Conservation (phyloP, 1,139 yeast genomes). For the Suhomyces ambrosiae region DNA sequence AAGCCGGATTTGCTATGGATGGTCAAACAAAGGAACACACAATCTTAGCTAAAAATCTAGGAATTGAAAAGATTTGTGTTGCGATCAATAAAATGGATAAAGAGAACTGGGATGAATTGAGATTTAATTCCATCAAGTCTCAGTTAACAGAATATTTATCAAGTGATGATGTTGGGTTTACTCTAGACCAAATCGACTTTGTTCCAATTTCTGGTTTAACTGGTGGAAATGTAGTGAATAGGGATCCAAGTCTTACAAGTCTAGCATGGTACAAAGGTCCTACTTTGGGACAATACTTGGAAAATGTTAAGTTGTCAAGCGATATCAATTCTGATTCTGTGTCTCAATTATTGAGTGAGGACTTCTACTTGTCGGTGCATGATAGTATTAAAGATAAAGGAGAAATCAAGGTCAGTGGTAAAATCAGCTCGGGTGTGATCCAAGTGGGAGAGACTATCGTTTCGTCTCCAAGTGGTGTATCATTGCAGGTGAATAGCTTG, state of each 20-base stretch:
- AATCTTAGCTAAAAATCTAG: slow-evolving; percentile 76
- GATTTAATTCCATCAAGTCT: slow-evolving; percentile 63
- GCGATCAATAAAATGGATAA: slow-evolving; percentile 90
- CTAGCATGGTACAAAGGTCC: slow-evolving; percentile 68
- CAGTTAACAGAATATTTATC: slow-evolving; percentile 63
- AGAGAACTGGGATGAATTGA: slow-evolving; percentile 63
- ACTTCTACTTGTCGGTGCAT: slow-evolving; percentile 52
- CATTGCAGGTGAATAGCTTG: slow-evolving; percentile 37
- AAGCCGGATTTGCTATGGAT: slow-evolving; percentile 79
- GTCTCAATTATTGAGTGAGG: slow-evolving; percentile 30
- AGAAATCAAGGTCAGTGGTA: slow-evolving; percentile 61
- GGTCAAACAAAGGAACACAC: slow-evolving; percentile 98
- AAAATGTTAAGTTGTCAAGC: slow-evolving; percentile 26
- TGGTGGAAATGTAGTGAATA: slow-evolving; percentile 75
- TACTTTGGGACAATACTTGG: slow-evolving; percentile 63
- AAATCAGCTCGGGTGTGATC: slow-evolving; percentile 72
- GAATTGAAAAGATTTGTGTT: slow-evolving; percentile 73
- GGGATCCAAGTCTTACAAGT: slow-evolving; percentile 31
- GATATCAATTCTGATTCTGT: slow-evolving; percentile 12
- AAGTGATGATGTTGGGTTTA: slow-evolving; percentile 60
- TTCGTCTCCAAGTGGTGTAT: slow-evolving; percentile 55
- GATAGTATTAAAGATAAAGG: slow-evolving; percentile 39
- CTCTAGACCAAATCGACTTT: slow-evolving; percentile 52
- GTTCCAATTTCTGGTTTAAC: slow-evolving; percentile 86
- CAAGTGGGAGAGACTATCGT: slow-evolving; percentile 75